Evolutionary conservation across 192 early-diverging fungal species (phyloP).

Genomic region (Coemansia sp.): DNA sequence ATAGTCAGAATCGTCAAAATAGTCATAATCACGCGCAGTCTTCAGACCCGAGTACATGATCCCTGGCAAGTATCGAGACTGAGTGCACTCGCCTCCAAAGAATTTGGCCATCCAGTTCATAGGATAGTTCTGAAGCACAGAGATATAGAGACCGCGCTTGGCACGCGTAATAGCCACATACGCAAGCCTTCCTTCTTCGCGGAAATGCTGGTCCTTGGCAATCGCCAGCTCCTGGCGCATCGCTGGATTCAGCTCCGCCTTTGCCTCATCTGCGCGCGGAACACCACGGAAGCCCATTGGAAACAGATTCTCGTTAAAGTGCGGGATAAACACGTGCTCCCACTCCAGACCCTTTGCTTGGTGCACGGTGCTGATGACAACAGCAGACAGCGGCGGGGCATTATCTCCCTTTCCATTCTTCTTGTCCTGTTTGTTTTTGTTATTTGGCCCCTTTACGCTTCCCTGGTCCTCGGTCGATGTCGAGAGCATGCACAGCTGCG

Average conservation of each 20-base stretch:
- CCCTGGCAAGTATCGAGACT: conserved; percentile 40
- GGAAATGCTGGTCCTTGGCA: conserved; percentile 27
- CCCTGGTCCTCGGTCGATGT: conserved; percentile 42
- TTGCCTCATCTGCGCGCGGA: conserved; percentile 10
- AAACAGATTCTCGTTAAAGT: conserved; percentile 50
- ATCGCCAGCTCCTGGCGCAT: background rate
- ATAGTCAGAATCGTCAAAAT: background rate
- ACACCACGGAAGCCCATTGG: conserved; percentile 44
- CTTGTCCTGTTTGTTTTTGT: background rate
- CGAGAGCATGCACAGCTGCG: conserved; percentile 44
- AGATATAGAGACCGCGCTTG: conserved; percentile 41
- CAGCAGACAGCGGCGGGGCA: background rate
- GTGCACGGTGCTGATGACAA: conserved; percentile 48
- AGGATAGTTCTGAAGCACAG: conserved; percentile 31
- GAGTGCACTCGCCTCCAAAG: conserved; percentile 13
- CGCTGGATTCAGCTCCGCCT: background rate
- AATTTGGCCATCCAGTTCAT: conserved; percentile 33
- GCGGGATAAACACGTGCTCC: conserved; percentile 49
- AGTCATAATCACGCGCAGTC: background rate
- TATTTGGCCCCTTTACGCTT: background rate
- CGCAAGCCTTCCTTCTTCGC: conserved; percentile 46
- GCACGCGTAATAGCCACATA: conserved; percentile 53
- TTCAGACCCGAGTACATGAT: conserved; percentile 25
- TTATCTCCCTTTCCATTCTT: background rate
- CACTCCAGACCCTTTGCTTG: conserved; percentile 53